Base-by-base conservation (phyloP, 140 eudicot species). In the Stevia rebaudiana region DNA sequence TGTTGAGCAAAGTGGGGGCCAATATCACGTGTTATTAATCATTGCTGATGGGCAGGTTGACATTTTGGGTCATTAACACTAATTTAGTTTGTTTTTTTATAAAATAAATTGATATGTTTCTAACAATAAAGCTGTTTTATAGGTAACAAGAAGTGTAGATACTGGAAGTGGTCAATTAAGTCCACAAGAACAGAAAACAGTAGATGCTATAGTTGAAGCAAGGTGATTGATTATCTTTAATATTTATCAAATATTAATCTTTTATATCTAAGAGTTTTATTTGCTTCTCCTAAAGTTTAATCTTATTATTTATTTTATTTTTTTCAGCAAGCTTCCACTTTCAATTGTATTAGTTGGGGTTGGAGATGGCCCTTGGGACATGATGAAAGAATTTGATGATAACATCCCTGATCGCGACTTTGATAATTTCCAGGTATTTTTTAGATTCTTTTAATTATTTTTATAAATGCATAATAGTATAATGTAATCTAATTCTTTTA, bases 321-420 rank as follows among this genome's bases (percentile, higher is more conserved):
- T 22, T 60, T 50, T 43, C 95, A 92, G 98, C 94, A 84, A 92
- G 75, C 82, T 84, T 71, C 98, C 98, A 33, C 83, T 92, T 58
- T 92, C 98, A 9, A 92, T 92, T 53, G 75, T 92, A 31, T 56
- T 92, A 48, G 98, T 92, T 31, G 98, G 98, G 58, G 98, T 92
- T 7, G 98, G 95, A 36, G 97, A 90, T 70, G 98, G 98, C 63
- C 98, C 98, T 7, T 92, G 98, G 98, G 98, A 92, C 78, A 92
- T 73, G 87, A 92, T 92, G 98, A 92, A 64, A 79, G 98, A 92
- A 71, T 92, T 92, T 55, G 98, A 92, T 24, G 98, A 92, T 71
- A 92, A 88, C 70, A 88, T 92, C 48, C 98, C 98, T 52, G 92
- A 83, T 61, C 86, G 98, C 8, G 89, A 81, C 54, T 92, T 92